Evolutionary conservation across 192 early-diverging fungal genomes (phyloP), one percentile per base, ranked within the genome.

Genomic region (Dispira parvispora): DNA sequence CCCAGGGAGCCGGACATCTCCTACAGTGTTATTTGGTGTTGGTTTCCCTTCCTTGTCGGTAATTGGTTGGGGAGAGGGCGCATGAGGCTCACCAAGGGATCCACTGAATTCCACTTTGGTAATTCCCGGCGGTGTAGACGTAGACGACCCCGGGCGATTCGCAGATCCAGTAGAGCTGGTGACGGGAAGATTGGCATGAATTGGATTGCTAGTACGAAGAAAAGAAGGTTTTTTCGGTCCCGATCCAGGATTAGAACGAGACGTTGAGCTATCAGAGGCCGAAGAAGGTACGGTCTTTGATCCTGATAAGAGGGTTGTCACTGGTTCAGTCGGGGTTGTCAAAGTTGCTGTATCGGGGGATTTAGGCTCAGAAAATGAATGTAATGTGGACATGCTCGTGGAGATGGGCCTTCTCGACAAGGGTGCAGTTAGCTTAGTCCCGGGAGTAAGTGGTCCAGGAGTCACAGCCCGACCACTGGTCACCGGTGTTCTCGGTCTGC

Each of bases 161-260:
- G 8, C n/a, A 18, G 49, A 50, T 18, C 49, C 23, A 50, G 49
- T 8, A 23, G 23, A 3, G 25, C 25, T 26, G 20, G 13, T 26
- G 20, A 25, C 28, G 32, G 32, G 32, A 38, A 38, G 32, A 55
- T 55, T 55, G 53, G 53, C 53, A 28, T 55, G 53, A 55, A 55
- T 55, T 25, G 53, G 53, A 2, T 1, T 28, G 53, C 53, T 55
- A 9, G 20, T 55, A 18, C 53, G 53, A 18, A 55, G 53, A 25
- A 55, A 55, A 13, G 53, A 55, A 3, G 53, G 53, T 26, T 55
- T 55, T 2, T 25, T 14, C 1, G 25, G 25, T 14, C 25, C 53
- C 1, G 25, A 8, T 14, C 25, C 53, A 21, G 20, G 25, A 28
- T 16, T 23, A 23, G 47, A 16, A 23, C 18, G 21, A 20, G 9